These are phyloP conservation scores for Chalciporus sphaerocephalus DNA, from an alignment of 768 basidiomycete genomes.

Conservation along the genomic window DNA sequence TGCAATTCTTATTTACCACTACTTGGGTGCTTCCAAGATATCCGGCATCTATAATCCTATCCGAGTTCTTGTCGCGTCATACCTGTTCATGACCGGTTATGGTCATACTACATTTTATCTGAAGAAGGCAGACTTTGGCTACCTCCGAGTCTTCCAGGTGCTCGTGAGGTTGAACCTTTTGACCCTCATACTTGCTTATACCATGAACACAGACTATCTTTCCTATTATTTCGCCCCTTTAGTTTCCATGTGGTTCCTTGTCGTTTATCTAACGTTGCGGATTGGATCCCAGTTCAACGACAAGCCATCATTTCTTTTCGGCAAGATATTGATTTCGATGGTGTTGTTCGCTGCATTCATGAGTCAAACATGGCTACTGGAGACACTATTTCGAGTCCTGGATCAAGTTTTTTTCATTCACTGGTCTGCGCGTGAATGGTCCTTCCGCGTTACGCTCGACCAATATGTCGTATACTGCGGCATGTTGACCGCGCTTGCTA, in stretches of 20 bases:
- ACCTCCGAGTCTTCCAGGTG: constrained; percentile 71
- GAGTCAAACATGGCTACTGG: constrained; percentile 56
- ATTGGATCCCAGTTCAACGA: constrained; percentile 72
- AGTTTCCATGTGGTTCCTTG: constrained; percentile 85
- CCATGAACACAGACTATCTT: constrained; percentile 89
- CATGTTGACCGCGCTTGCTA: constrained; percentile 71
- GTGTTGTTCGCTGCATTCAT: constrained; percentile 62
- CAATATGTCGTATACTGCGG: constrained; percentile 86
- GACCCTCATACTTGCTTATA: constrained; percentile 77
- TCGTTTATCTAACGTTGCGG: constrained; percentile 78
- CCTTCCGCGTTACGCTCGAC: constrained; percentile 85
- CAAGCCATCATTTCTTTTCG: constrained; percentile 56
- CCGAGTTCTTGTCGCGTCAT: constrained; percentile 82
- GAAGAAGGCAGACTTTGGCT: constrained; percentile 84
- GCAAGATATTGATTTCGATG: constrained; percentile 68
- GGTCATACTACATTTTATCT: constrained; percentile 86
- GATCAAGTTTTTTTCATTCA: constrained; percentile 63
- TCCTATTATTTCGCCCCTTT: constrained; percentile 89
- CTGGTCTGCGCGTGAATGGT: constrained; percentile 87
- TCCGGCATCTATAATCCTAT: constrained; percentile 93
- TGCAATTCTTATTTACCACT: constrained; percentile 89
- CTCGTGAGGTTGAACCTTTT: constrained; percentile 81
- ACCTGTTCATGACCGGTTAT: constrained; percentile 93
- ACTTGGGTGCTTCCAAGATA: constrained; percentile 82
- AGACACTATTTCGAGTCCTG: constrained; percentile 59